Conservation (phyloP, 371 early-diverging fungal genomes). For the Saksenaea vasiformis region DNA sequence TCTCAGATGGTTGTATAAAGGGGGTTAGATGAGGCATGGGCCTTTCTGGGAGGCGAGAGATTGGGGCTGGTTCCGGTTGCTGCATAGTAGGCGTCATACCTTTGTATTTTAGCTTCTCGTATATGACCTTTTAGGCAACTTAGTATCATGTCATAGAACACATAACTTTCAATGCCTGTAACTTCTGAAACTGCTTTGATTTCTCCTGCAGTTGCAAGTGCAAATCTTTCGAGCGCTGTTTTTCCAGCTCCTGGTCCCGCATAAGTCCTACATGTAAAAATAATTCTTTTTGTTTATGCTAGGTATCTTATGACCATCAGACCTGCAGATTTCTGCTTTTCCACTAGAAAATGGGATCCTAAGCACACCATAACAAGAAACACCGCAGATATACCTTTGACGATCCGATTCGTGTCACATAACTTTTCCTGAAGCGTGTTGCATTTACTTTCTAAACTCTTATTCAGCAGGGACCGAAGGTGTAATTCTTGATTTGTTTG, state of each 20-base stretch:
- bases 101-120: constrained; percentile 61
- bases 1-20: not conserved
- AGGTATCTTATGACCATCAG: not conserved
- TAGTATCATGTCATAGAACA: not conserved
- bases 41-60: not conserved
- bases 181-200: constrained; percentile 64
- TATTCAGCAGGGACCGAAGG: constrained; percentile 60
- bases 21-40: not conserved
- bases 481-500: constrained; percentile 71
- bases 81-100: constrained; percentile 35
- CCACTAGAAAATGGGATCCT: constrained; percentile 16
- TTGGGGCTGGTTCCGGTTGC: not conserved
- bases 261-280: constrained; percentile 24
- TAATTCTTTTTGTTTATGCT: not conserved
- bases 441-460: constrained; percentile 54
- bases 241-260: constrained; percentile 61
- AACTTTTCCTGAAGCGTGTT: constrained; percentile 49
- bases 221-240: constrained; percentile 50
- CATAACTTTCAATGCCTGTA: constrained; percentile 45
- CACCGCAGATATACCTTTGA: constrained; percentile 44
- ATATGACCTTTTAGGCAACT: constrained; percentile 40
- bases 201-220: constrained; percentile 64
- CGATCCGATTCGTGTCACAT: constrained; percentile 53
- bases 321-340: constrained; percentile 32
- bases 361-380: not conserved